Evolutionary conservation across 306 rosid species (phyloP), one percentile per base, ranked within the genome.

Genomic region (Leucaena leucocephala): DNA sequence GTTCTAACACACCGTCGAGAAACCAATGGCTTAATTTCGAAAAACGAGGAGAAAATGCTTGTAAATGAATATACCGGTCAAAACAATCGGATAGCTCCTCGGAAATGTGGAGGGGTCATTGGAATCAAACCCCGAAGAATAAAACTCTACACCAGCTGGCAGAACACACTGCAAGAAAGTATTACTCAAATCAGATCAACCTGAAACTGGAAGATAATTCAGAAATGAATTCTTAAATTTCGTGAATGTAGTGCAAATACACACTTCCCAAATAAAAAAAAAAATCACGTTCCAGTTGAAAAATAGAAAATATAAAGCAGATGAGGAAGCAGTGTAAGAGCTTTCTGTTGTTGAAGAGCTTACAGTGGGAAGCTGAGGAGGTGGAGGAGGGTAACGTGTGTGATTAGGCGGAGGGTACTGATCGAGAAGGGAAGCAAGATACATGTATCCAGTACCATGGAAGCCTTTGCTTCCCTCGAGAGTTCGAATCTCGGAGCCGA

Each of bases 321-420:
- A 68, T 4, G 50, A 40, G 71, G 12, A 66, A 68, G 57, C 80
- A 46, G 13, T 59, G 59, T 22, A 48, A 61, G 34, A 55, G 68
- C 63, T 72, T 39, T 19, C 13, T 2, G 77, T 19, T n/a, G 72
- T 58, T 55, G 58, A 2, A 52, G 69, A 42, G 81, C 90, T 91
- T 86, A 93, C 98, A 17, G 91, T 91, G 55, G 98, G 69, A 80
- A 96, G 99, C 87, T 96, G 98, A 79, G 99, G 99, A 6, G 99
- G 99, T 8, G 98, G 98, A 80, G 98, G 94, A 85, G 98, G 94
- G 57, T 83, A 93, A 82, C 84, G 94, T 80, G 99, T 4, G 84
- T 93, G 91, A 70, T 88, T 88, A 27, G 87, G 80, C 19, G 96
- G 91, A 82, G 99, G 98, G 71, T 78, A 89, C 82, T 91, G 92